Percentiles rank a stretch among this genome's conserved stretches.
Conservation (phyloP, 495 filamentous ascomycete species). For the Lasiosphaeriaceae sp. region DNA sequence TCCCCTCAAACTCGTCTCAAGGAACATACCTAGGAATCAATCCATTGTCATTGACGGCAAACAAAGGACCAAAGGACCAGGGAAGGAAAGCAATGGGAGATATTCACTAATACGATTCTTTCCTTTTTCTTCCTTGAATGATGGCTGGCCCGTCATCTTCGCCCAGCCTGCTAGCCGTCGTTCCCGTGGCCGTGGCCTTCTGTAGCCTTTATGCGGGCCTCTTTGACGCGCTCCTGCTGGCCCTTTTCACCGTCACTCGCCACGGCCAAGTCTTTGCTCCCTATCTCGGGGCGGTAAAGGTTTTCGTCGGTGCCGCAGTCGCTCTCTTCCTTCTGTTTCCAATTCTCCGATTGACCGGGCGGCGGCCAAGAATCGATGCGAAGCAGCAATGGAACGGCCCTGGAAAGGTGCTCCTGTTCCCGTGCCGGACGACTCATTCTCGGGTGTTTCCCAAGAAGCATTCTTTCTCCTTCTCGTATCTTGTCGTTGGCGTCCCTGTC, state of each 20-base stretch:
- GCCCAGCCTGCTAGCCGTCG: background rate
- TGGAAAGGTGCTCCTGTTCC: constrained; percentile 44
- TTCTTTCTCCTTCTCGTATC: constrained; percentile 62
- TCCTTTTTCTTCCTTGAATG: background rate
- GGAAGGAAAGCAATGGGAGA: background rate
- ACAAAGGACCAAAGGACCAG: background rate
- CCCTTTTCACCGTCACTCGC: constrained; percentile 4
- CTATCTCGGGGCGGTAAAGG: background rate
- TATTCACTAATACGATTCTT: background rate
- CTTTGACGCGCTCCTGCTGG: constrained; percentile 11
- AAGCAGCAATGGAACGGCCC: constrained; percentile 18
- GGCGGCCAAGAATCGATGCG: background rate
- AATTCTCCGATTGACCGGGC: background rate
- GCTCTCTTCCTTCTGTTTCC: constrained; percentile 11
- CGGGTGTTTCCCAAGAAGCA: constrained; percentile 61
- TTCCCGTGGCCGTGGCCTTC: constrained; percentile 9
- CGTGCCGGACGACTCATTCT: constrained; percentile 57
- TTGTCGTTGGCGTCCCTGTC: constrained; percentile 63
- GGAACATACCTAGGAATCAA: background rate
- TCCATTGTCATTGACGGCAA: background rate
- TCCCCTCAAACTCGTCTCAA: background rate
- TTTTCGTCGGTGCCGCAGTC: background rate
- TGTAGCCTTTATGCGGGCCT: constrained; percentile 8
- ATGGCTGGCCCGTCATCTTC: constrained; percentile 4
- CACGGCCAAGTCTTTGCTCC: background rate